Conservation (phyloP, 768 basidiomycete species). For the Infundibulicybe gibba region DNA sequence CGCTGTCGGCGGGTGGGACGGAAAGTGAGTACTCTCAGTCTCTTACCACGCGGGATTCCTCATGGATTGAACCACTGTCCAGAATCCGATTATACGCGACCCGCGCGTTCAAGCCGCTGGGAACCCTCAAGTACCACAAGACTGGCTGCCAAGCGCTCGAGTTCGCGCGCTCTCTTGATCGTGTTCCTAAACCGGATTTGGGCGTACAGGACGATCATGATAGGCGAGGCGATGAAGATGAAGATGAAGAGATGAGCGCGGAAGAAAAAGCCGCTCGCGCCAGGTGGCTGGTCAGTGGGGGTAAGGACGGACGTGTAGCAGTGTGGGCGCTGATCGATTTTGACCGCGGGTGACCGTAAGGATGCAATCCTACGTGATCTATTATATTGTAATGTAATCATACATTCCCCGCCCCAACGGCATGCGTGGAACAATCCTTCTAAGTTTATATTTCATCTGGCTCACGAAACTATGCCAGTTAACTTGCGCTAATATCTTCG, state of each 20-base stretch:
- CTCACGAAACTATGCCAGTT: too few species aligned
- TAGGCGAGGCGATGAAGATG: constrained; percentile 32
- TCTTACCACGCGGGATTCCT: too few species aligned
- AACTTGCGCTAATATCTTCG: too few species aligned
- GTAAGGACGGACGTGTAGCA: constrained; percentile 67
- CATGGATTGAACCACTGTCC: constrained; percentile 1
- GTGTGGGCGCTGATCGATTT: constrained; percentile 69
- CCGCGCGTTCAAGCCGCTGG: constrained; percentile 76
- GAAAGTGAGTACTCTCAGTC: constrained; percentile 52
- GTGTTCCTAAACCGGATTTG: not conserved
- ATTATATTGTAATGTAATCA: too few species aligned
- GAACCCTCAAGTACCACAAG: constrained; percentile 82
- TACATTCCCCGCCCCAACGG: too few species aligned
- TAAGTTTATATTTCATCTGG: too few species aligned
- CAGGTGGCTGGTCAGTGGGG: constrained; percentile 64
- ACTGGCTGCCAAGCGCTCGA: constrained; percentile 68
- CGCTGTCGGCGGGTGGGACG: constrained; percentile 94
- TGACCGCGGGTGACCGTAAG: constrained; percentile 3
- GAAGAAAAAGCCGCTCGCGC: constrained; percentile 40
- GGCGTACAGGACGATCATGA: constrained; percentile 10
- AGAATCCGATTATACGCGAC: constrained; percentile 85
- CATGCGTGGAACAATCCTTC: too few species aligned
- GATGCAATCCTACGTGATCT: too few species aligned
- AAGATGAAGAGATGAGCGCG: constrained; percentile 50
- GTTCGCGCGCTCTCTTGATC: constrained; percentile 47